Conservation (phyloP, 2,329 filamentous ascomycete species). For the Alternaria incomplexa region DNA sequence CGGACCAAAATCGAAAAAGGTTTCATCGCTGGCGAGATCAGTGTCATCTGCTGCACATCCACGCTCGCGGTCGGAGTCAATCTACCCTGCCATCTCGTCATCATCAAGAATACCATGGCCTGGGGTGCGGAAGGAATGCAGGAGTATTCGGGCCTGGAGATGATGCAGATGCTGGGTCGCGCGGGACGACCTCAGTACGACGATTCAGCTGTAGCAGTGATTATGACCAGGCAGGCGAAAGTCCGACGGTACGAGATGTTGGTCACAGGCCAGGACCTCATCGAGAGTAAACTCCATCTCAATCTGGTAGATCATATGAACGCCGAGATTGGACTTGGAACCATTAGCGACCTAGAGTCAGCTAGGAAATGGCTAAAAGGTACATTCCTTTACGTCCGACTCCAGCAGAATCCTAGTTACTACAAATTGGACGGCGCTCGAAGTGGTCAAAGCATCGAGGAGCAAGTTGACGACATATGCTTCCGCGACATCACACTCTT, state of each 20-base stretch:
- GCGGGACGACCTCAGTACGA: slow-evolving; percentile 87
- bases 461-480: slow-evolving; percentile 73
- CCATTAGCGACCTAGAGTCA: slow-evolving; percentile 67
- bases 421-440: slow-evolving; percentile 69
- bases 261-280: slow-evolving; percentile 72
- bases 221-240: slow-evolving; percentile 74
- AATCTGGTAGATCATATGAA: slow-evolving; percentile 86
- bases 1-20: slow-evolving; percentile 69
- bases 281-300: slow-evolving; percentile 80
- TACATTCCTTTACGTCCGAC: slow-evolving; percentile 78
- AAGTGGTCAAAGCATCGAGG: slow-evolving; percentile 61
- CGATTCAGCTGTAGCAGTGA: slow-evolving; percentile 74
- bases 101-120: slow-evolving; percentile 78
- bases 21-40: slow-evolving; percentile 74
- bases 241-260: slow-evolving; percentile 73
- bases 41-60: slow-evolving; percentile 84
- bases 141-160: slow-evolving; percentile 81
- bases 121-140: slow-evolving; percentile 62
- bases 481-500: slow-evolving; percentile 71
- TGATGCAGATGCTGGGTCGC: slow-evolving; percentile 90
- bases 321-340: slow-evolving; percentile 79
- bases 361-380: slow-evolving; percentile 77
- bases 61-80: slow-evolving; percentile 86
- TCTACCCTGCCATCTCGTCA: slow-evolving; percentile 80
- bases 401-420: slow-evolving; percentile 72